A percentile compares a stretch with the other conserved stretches of the same genome.
phyloP scores from a whole-genome alignment of 495 filamentous ascomycete species.

The Aspergillus coremiiformis region DNA sequence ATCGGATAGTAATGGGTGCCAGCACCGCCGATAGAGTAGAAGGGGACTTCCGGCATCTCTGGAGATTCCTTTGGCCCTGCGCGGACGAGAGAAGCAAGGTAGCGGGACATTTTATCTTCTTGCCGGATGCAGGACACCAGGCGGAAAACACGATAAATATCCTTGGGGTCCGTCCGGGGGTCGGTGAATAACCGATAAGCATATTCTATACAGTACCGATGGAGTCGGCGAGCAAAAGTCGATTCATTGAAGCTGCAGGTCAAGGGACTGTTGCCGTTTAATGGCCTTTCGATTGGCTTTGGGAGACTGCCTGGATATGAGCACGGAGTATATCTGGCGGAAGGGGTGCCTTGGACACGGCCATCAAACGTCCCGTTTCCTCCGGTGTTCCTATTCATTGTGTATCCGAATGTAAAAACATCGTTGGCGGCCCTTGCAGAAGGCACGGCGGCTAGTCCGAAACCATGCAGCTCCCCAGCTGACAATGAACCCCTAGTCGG shows the following conservation, averaged over 20 bases:
- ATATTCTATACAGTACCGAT: constrained; percentile 57
- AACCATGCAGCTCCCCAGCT: background rate
- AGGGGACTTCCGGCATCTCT: constrained; percentile 21
- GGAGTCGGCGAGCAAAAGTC: constrained; percentile 60
- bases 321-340: background rate
- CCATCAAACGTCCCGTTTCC: background rate
- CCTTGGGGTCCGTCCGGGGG: constrained; percentile 39
- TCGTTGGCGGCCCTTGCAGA: background rate
- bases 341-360: background rate
- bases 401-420: background rate
- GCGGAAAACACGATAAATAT: constrained; percentile 53
- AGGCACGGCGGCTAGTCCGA: background rate
- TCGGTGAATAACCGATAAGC: constrained; percentile 51
- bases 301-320: background rate
- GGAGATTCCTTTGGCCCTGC: constrained; percentile 22
- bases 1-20: constrained; percentile 52
- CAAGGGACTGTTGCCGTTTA: background rate
- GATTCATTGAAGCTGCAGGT: constrained; percentile 44
- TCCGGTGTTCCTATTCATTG: background rate
- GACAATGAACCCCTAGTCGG: background rate
- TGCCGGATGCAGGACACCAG: constrained; percentile 54
- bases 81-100: constrained; percentile 27
- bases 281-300: constrained; percentile 1
- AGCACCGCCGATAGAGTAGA: constrained; percentile 52
- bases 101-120: constrained; percentile 38